Evolutionary conservation across 2,329 filamentous ascomycete species (phyloP).

Genomic region (Clarireedia sp.): DNA sequence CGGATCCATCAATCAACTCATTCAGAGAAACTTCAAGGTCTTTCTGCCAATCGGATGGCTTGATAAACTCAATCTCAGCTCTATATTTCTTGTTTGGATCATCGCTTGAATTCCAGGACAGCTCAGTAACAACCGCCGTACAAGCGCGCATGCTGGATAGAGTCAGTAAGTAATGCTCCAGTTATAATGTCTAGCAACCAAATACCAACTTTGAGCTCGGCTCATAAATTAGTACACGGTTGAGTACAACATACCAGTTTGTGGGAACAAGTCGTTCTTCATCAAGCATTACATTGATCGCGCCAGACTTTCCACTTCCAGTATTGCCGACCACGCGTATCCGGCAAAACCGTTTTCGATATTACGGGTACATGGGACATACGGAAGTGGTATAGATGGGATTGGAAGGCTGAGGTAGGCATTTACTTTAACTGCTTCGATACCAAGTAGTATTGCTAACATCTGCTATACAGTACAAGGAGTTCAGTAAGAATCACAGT

Average conservation of each 20-base stretch:
- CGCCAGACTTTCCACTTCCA: slow-evolving; percentile 22
- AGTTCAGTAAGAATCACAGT: neutral
- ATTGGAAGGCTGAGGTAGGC: slow-evolving; percentile 16
- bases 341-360: too few species aligned
- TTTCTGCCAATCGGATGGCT: slow-evolving; percentile 17
- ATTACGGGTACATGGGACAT: neutral
- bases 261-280: slow-evolving; percentile 41
- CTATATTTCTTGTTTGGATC: slow-evolving; percentile 31
- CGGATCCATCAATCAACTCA: slow-evolving; percentile 14
- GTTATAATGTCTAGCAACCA: too few species aligned
- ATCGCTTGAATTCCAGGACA: slow-evolving; percentile 21
- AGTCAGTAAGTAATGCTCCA: neutral
- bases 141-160: slow-evolving; percentile 15
- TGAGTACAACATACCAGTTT: slow-evolving; percentile 8
- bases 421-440: neutral
- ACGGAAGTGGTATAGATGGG: slow-evolving; percentile 15
- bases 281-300: slow-evolving; percentile 33
- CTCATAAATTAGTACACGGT: neutral
- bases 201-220: too few species aligned
- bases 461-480: neutral
- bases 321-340: slow-evolving; percentile 24
- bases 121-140: slow-evolving; percentile 11
- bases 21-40: slow-evolving; percentile 14
- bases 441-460: neutral
- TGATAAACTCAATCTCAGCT: slow-evolving; percentile 34